Conservation (phyloP, 768 basidiomycete species). For the Russula olivacea region DNA sequence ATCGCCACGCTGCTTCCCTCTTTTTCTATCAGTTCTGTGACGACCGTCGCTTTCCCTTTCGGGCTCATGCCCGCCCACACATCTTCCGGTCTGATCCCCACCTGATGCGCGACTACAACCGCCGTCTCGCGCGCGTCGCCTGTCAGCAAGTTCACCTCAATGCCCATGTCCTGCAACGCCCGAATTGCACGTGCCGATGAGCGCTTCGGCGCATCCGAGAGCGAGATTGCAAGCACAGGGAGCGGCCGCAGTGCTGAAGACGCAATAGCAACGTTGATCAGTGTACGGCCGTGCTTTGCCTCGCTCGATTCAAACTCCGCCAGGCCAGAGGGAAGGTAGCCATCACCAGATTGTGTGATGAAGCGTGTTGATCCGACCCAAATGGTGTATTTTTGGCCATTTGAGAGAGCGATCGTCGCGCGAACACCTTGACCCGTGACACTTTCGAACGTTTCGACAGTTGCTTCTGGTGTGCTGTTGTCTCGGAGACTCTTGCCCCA, state of each 20-base stretch:
- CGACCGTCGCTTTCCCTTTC: constrained; percentile 85
- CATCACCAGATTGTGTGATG: constrained; percentile 48
- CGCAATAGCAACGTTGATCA: constrained; percentile 77
- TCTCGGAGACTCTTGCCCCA: constrained; percentile 67
- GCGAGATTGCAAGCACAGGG: constrained; percentile 74
- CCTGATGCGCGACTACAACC: constrained; percentile 79
- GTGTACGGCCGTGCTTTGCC: constrained; percentile 66
- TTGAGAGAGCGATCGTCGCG: constrained; percentile 53
- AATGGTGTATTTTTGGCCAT: constrained; percentile 43
- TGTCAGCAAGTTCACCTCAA: constrained; percentile 90
- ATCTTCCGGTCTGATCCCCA: constrained; percentile 75
- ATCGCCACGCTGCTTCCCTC: constrained; percentile 78
- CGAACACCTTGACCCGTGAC: constrained; percentile 85
- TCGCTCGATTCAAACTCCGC: constrained; percentile 64
- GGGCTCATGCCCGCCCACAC: constrained; percentile 95
- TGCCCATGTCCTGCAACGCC: constrained; percentile 82
- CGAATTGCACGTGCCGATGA: constrained; percentile 78
- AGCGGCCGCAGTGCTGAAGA: constrained; percentile 40
- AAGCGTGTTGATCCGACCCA: constrained; percentile 76
- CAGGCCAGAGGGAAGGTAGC: constrained; percentile 54
- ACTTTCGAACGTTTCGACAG: constrained; percentile 74
- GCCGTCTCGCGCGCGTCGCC: constrained; percentile 88
- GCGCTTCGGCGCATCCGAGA: constrained; percentile 82
- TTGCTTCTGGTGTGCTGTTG: constrained; percentile 43
- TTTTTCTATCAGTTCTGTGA: constrained; percentile 73